Evolutionary conservation across 352 stramenopile species (phyloP).

Genomic region (Globisporangium viniferum): DNA sequence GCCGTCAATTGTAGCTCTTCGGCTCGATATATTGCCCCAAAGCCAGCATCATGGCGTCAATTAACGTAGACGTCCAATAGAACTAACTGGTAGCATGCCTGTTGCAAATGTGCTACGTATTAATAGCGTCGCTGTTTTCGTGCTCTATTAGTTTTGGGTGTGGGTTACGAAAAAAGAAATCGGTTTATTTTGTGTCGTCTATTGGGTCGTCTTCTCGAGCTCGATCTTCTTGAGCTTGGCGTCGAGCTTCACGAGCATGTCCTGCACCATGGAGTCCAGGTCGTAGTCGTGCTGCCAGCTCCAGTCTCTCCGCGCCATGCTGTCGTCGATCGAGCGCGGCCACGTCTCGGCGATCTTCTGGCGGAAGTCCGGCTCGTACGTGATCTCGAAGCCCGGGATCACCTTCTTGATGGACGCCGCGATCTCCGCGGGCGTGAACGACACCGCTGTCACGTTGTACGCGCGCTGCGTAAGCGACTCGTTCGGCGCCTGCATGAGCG

Average conservation of each 20-base stretch:
- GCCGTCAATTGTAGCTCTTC: neutral
- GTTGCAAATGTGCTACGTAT: neutral
- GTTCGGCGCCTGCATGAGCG: conserved; percentile 71
- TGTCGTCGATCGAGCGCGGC: conserved; percentile 86
- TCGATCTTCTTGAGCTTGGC: conserved; percentile 59
- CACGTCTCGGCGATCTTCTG: conserved; percentile 91
- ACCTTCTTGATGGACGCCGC: conserved; percentile 83
- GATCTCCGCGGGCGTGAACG: conserved; percentile 87
- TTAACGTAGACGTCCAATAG: neutral
- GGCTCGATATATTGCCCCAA: neutral
- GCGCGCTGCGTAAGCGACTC: conserved; percentile 77
- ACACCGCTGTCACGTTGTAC: conserved; percentile 91
- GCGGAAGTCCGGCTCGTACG: conserved; percentile 87
- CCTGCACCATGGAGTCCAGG: conserved; percentile 84
- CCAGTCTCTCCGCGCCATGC: conserved; percentile 81
- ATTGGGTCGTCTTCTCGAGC: conserved; percentile 4
- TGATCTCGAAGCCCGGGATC: conserved; percentile 85
- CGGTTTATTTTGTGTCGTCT: neutral
- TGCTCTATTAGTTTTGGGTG: neutral
- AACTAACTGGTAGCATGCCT: neutral
- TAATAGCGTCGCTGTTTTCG: neutral
- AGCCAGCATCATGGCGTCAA: neutral
- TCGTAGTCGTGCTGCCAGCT: conserved; percentile 88
- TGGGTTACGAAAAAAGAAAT: neutral
- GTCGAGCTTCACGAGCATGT: conserved; percentile 88